Evolutionary conservation across 2,329 filamentous ascomycete species (phyloP).

Genomic region (Emergomyces orientalis): DNA sequence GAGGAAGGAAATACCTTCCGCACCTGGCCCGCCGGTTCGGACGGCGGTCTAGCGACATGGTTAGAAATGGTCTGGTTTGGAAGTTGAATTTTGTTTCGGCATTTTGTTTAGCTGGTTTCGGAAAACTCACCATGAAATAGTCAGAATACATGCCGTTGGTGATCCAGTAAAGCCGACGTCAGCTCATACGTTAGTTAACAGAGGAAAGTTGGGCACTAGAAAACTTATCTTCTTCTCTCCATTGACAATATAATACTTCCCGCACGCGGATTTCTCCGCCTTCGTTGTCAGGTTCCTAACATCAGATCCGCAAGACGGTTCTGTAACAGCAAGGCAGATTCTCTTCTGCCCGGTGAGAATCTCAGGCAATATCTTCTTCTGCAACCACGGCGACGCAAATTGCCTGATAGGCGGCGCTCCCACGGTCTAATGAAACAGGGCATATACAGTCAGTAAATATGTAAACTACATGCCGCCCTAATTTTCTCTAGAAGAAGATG

Average conservation of each 20-base stretch:
- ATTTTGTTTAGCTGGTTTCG: background rate
- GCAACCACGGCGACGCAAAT: constrained; percentile 1
- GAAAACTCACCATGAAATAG: constrained; percentile 4
- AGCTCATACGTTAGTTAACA: background rate
- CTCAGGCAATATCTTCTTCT: constrained; percentile 5
- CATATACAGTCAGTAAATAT: background rate
- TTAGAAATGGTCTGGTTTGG: background rate
- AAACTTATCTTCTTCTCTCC: constrained; percentile 7
- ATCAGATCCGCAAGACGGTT: constrained; percentile 7
- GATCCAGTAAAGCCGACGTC: constrained; percentile 3
- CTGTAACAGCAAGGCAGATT: constrained; percentile 6
- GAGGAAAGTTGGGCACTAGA: background rate
- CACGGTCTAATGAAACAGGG: background rate
- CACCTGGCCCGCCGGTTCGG: constrained; percentile 5
- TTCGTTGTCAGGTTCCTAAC: constrained; percentile 5
- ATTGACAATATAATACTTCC: constrained; percentile 9
- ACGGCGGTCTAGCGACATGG: constrained; percentile 2
- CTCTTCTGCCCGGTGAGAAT: constrained; percentile 4
- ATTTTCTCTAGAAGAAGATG: background rate
- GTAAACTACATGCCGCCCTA: too few species aligned
- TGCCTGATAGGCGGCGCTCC: constrained; percentile 5
- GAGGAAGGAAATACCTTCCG: constrained; percentile 6
- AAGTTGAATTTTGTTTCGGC: background rate
- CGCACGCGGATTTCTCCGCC: constrained; percentile 1
- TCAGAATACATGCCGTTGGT: constrained; percentile 7